phyloP scores from a whole-genome alignment of 768 basidiomycete species.

The Auricularia sp. region DNA sequence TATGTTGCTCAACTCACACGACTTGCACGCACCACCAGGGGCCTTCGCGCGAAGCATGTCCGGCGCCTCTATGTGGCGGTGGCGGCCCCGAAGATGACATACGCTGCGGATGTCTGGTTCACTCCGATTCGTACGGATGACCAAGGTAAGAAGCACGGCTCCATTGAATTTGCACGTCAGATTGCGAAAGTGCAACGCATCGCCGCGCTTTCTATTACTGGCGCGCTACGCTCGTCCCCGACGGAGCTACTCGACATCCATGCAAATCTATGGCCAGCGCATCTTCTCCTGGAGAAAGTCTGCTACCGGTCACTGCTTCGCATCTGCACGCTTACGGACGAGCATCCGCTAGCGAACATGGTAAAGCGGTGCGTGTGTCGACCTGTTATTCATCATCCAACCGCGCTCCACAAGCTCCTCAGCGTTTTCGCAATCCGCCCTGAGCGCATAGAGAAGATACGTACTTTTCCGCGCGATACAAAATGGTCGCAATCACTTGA shows the following conservation, averaged over 20 bases:
- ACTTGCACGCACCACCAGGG: slow-evolving; percentile 5
- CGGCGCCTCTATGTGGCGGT: slow-evolving; percentile 17
- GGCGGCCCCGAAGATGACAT: slow-evolving; percentile 17
- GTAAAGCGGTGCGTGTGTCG: slow-evolving; percentile 3
- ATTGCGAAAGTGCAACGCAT: slow-evolving; percentile 15
- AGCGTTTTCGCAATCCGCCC: slow-evolving; percentile 9
- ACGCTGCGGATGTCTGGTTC: slow-evolving; percentile 19
- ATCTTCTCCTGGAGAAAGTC: slow-evolving; percentile 9
- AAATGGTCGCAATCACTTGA: slow-evolving; percentile 5
- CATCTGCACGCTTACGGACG: slow-evolving; percentile 12
- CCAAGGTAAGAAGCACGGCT: slow-evolving; percentile 3
- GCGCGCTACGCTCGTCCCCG: slow-evolving; percentile 15
- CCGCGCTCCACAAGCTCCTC: slow-evolving; percentile 16
- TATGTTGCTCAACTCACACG: slow-evolving; percentile 14
- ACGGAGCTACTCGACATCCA: slow-evolving; percentile 15
- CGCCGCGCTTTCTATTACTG: slow-evolving; percentile 13
- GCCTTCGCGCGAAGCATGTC: slow-evolving; percentile 12
- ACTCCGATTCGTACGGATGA: slow-evolving; percentile 10
- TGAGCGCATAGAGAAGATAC: slow-evolving; percentile 11
- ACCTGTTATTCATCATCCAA: slow-evolving; percentile 11
- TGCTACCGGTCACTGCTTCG: slow-evolving; percentile 9
- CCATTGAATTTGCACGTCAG: background rate
- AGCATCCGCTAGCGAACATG: slow-evolving; percentile 12
- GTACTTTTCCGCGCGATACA: slow-evolving; percentile 5
- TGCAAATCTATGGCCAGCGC: slow-evolving; percentile 12